Percentiles rank a stretch among this genome's conserved stretches.
Conservation (phyloP, 345 rosid species). For the Hevea brasiliensis region DNA sequence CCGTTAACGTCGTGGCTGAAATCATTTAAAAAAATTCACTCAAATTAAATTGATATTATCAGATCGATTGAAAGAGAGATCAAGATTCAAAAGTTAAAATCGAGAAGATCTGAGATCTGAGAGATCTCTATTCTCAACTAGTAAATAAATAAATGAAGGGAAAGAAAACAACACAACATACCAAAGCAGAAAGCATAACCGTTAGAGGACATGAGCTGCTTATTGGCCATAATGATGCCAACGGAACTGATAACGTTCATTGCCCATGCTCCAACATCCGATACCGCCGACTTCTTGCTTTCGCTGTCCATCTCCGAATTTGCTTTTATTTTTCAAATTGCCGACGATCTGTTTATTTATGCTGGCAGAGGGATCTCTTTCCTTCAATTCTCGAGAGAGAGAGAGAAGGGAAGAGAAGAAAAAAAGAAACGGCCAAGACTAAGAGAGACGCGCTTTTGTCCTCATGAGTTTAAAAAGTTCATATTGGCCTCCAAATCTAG, state of each 20-base stretch:
- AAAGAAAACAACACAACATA: constrained; percentile 16
- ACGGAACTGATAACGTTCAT: constrained; percentile 92
- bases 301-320: constrained; percentile 50
- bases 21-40: neutral
- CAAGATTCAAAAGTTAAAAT: no score
- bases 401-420: neutral
- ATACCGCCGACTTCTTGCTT: constrained; percentile 66
- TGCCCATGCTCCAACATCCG: constrained; percentile 92
- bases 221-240: constrained; percentile 94
- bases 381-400: neutral
- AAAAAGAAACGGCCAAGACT: neutral
- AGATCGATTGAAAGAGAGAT: neutral
- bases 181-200: constrained; percentile 88
- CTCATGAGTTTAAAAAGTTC: no score
- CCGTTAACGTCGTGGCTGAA: constrained; percentile 85
- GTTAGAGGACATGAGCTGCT: constrained; percentile 83
- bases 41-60: neutral
- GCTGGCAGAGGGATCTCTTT: neutral
- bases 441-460: neutral
- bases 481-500: no score
- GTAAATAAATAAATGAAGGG: neutral
- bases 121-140: neutral
- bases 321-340: no score
- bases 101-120: constrained; percentile 3
- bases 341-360: no score